Conservation (phyloP, 1,284 basidiomycete species). For the Caloboletus firmus region DNA sequence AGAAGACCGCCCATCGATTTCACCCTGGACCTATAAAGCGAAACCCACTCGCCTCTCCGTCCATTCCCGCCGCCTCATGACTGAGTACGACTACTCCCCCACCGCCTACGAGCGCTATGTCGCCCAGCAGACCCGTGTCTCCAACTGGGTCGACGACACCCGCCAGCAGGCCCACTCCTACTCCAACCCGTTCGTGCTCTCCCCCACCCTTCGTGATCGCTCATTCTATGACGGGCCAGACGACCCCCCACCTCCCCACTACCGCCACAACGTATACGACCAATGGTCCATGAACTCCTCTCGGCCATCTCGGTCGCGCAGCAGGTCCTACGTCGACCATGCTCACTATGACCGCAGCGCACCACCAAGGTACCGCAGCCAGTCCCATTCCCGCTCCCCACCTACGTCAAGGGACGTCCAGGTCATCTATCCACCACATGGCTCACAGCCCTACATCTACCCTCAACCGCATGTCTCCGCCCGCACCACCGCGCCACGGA, state of each 20-base stretch:
- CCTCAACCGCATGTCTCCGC: constrained; percentile 13
- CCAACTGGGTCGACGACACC: constrained; percentile 42
- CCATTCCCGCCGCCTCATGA: constrained; percentile 38
- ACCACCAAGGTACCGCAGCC: constrained; percentile 21
- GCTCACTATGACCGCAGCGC: constrained; percentile 19
- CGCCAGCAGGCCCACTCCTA: constrained; percentile 25
- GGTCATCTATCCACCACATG: constrained; percentile 20
- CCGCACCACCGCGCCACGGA: constrained; percentile 19
- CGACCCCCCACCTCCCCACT: background rate
- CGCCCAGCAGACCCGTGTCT: constrained; percentile 44
- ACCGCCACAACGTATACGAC: constrained; percentile 13
- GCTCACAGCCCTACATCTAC: constrained; percentile 20
- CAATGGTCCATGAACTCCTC: constrained; percentile 27
- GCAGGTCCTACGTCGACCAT: constrained; percentile 28
- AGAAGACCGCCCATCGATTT: background rate
- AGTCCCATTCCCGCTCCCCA: constrained; percentile 29
- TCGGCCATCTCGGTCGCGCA: constrained; percentile 25
- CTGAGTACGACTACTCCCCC: constrained; percentile 58
- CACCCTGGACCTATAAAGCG: constrained; percentile 13
- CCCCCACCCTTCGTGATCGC: constrained; percentile 33
- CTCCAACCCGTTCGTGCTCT: constrained; percentile 33
- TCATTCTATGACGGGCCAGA: constrained; percentile 28
- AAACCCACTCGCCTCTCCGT: constrained; percentile 6
- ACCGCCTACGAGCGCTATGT: constrained; percentile 47
- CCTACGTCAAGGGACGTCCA: constrained; percentile 17